Conservation (phyloP, 768 basidiomycete genomes). For the Leccinum rimulosum region DNA sequence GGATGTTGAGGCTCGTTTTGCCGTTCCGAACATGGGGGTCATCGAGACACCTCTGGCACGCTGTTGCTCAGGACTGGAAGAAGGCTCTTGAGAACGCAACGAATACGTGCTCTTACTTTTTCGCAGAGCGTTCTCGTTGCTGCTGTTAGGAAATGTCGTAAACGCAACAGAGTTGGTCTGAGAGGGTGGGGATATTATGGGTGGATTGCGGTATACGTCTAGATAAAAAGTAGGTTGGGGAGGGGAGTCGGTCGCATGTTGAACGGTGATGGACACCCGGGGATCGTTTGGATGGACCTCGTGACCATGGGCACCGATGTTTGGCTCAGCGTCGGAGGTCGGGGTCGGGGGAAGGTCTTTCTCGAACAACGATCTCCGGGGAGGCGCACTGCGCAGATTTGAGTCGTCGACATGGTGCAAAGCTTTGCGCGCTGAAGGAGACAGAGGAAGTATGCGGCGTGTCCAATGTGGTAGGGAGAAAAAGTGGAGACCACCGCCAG, state of each 20-base stretch:
- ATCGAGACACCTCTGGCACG: constrained; percentile 59
- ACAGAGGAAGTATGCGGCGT: constrained; percentile 42
- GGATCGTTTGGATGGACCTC: constrained; percentile 8
- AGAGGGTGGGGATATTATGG: constrained; percentile 39
- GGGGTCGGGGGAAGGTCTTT: constrained; percentile 55
- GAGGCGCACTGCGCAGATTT: constrained; percentile 15
- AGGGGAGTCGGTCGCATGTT: constrained; percentile 29
- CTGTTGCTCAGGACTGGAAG: constrained; percentile 19
- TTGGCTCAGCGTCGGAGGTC: constrained; percentile 8
- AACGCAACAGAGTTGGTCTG: constrained; percentile 53
- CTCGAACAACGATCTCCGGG: constrained; percentile 20
- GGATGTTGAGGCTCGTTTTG: constrained; percentile 44
- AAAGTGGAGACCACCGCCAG: constrained; percentile 44
- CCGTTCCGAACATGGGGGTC: constrained; percentile 40
- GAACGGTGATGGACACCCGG: constrained; percentile 18
- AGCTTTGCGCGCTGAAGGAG: constrained; percentile 30
- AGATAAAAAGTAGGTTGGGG: constrained; percentile 58
- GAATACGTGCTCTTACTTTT: constrained; percentile 53
- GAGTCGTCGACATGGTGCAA: constrained; percentile 20
- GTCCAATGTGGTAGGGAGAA: constrained; percentile 67
- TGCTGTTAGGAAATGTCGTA: constrained; percentile 19
- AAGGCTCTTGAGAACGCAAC: constrained; percentile 15
- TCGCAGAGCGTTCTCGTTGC: constrained; percentile 33
- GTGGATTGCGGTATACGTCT: constrained; percentile 54
- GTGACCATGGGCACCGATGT: neutral